phyloP scores from a whole-genome alignment of 441 rosid genomes.

The Erodium chrysanthum region DNA sequence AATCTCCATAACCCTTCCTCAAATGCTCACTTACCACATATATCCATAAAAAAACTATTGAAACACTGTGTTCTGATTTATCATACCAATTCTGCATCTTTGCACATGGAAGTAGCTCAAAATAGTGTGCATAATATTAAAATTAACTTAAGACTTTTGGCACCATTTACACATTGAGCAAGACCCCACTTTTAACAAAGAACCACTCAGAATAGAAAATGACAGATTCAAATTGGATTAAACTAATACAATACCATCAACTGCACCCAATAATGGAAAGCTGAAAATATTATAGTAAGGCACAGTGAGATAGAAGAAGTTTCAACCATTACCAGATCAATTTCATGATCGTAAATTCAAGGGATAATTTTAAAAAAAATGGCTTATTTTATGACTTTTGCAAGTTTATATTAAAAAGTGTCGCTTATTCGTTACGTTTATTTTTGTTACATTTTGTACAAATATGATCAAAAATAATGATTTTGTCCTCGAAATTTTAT shows the following conservation, averaged over 20 bases:
- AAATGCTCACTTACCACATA: background rate
- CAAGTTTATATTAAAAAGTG: too few species aligned
- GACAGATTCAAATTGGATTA: background rate
- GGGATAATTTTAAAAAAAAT: too few species aligned
- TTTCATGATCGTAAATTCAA: background rate
- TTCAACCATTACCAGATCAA: too few species aligned
- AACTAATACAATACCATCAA: background rate
- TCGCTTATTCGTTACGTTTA: too few species aligned
- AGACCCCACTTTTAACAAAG: too few species aligned
- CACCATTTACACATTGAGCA: too few species aligned
- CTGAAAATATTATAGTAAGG: background rate
- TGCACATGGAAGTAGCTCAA: background rate
- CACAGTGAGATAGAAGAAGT: too few species aligned
- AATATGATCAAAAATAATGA: too few species aligned
- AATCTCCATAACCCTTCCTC: background rate
- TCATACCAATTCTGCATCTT: background rate
- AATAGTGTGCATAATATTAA: background rate
- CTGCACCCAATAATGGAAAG: background rate
- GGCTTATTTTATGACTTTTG: too few species aligned
- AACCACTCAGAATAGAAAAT: background rate
- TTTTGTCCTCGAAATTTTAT: too few species aligned
- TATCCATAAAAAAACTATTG: background rate
- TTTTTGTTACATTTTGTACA: too few species aligned
- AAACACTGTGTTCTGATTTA: background rate
- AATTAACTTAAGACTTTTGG: background rate